Percentiles rank a stretch among this genome's conserved stretches.
Conservation (phyloP, 768 basidiomycete species). For the Boletales sp. region DNA sequence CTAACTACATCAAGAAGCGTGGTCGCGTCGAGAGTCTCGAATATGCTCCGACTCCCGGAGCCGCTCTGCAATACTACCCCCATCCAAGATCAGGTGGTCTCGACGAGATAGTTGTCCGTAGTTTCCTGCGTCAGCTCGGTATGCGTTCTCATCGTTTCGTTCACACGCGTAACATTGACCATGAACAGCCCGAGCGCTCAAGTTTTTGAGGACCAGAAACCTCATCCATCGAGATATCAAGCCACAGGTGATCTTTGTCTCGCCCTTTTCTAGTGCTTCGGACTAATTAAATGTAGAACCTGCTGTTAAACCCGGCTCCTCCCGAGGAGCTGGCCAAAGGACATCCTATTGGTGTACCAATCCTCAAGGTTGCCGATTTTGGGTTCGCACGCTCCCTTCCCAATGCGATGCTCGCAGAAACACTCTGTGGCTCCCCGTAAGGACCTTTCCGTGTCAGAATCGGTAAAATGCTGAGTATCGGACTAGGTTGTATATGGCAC, state of each 20-base stretch:
- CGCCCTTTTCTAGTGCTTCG: not conserved
- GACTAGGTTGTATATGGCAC: slow-evolving; percentile 92
- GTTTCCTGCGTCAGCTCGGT: slow-evolving; percentile 90
- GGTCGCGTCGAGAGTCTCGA: slow-evolving; percentile 88
- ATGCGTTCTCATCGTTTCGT: slow-evolving; percentile 17
- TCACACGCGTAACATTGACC: not conserved
- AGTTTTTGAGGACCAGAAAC: slow-evolving; percentile 83
- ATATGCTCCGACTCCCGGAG: slow-evolving; percentile 66
- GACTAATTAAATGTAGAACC: slow-evolving; percentile 54
- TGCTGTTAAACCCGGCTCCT: slow-evolving; percentile 81
- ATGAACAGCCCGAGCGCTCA: slow-evolving; percentile 78
- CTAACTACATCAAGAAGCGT: slow-evolving; percentile 96
- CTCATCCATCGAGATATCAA: slow-evolving; percentile 98
- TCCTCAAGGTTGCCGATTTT: slow-evolving; percentile 97
- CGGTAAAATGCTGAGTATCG: not conserved
- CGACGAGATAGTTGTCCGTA: slow-evolving; percentile 85
- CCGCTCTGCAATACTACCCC: slow-evolving; percentile 78
- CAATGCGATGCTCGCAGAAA: slow-evolving; percentile 93
- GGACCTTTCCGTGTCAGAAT: slow-evolving; percentile 28
- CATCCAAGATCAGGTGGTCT: slow-evolving; percentile 91
- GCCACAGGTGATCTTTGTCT: slow-evolving; percentile 58
- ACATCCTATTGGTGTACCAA: slow-evolving; percentile 88
- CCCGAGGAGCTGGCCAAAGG: slow-evolving; percentile 78
- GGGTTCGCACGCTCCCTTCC: slow-evolving; percentile 94
- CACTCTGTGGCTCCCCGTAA: slow-evolving; percentile 94